phyloP scores from a whole-genome alignment of 176 grass and related monocot genomes.

The Oryza rufipogon region DNA sequence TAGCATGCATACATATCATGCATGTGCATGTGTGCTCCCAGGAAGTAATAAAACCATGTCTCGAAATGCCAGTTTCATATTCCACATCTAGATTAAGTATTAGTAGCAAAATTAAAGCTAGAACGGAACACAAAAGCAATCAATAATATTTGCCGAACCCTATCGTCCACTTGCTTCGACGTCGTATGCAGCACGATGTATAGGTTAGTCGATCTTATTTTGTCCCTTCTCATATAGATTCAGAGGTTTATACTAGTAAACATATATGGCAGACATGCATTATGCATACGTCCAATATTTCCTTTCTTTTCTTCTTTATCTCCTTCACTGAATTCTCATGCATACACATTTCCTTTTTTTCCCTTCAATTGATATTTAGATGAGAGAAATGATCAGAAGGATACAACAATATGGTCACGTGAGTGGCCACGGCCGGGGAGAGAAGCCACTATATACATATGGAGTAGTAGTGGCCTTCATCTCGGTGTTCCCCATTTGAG shows the following conservation, averaged over 20 bases:
- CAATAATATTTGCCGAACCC: neutral
- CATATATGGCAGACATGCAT: neutral
- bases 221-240: neutral
- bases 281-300: neutral
- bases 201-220: conserved; percentile 24
- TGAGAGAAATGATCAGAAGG: neutral
- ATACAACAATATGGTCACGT: conserved; percentile 55
- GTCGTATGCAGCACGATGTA: neutral
- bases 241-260: neutral
- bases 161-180: neutral
- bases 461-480: conserved; percentile 42
- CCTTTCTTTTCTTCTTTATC: neutral
- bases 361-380: neutral
- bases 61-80: neutral
- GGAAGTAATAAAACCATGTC: neutral
- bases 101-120: neutral
- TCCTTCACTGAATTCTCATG: neutral
- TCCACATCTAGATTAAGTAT: neutral
- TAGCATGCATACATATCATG: neutral
- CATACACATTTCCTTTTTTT: neutral
- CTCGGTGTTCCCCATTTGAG: conserved; percentile 49
- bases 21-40: neutral
- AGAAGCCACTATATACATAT: conserved; percentile 49
- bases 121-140: neutral
- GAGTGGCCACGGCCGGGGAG: conserved; percentile 35